These are phyloP conservation scores for Pulveroboletus sp. DNA, from an alignment of 768 basidiomycete species.

Conservation along the genomic window DNA sequence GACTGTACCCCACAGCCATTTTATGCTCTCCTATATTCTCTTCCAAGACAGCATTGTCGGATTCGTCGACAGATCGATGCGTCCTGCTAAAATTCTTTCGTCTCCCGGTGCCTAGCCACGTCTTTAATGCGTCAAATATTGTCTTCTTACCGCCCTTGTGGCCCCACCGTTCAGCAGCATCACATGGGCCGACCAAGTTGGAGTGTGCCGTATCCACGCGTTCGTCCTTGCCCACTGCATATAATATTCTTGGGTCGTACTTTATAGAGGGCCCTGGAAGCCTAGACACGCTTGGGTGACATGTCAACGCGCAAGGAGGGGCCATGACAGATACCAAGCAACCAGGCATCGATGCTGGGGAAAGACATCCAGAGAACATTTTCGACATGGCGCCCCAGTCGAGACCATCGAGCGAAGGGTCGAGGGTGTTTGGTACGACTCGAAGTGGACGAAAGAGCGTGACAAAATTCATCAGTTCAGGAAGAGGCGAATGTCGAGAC, in stretches of 20 bases:
- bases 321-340: conserved; percentile 17
- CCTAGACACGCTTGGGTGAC: conserved; percentile 1
- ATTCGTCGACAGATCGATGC: conserved; percentile 18
- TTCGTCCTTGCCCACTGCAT: conserved; percentile 12
- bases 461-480: conserved; percentile 80
- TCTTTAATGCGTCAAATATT: conserved; percentile 42
- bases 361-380: conserved; percentile 62
- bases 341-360: conserved; percentile 1
- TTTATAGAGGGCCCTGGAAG: conserved; percentile 23
- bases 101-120: conserved; percentile 36
- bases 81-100: conserved; percentile 36
- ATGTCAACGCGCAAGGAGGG: conserved; percentile 20
- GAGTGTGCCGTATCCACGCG: conserved; percentile 51
- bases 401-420: conserved; percentile 43
- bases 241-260: not conserved
- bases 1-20: not conserved
- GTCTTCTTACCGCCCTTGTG: conserved; percentile 41
- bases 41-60: conserved; percentile 5
- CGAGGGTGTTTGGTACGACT: conserved; percentile 77
- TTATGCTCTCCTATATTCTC: not conserved
- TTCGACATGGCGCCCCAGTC: conserved; percentile 72
- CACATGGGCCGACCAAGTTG: conserved; percentile 59
- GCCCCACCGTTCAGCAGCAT: conserved; percentile 52
- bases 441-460: conserved; percentile 72
- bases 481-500: conserved; percentile 81